A percentile compares a stretch with the other conserved stretches of the same genome.
phyloP scores from a whole-genome alignment of 129 eudicot genomes.

The Apium graveolens region DNA sequence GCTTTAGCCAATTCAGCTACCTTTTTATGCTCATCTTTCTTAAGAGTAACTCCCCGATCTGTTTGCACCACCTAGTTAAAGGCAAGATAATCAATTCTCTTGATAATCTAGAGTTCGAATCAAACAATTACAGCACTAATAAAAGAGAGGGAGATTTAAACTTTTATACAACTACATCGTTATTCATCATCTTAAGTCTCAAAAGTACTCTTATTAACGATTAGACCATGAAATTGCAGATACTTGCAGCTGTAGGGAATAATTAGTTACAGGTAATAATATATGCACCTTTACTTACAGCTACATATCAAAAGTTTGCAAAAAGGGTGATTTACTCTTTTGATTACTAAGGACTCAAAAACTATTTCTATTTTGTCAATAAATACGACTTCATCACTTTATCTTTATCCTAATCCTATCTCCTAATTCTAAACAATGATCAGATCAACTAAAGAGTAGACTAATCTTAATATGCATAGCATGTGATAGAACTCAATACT shows the following conservation, averaged over 20 bases:
- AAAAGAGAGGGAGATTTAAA: neutral
- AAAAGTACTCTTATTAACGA: neutral
- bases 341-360: neutral
- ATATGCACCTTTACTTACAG: neutral
- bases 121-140: neutral
- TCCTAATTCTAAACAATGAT: neutral
- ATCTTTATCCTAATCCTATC: neutral
- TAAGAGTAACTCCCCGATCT: constrained; percentile 77
- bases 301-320: neutral
- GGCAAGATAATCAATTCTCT: neutral
- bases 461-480: too few relatives aligned
- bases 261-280: neutral
- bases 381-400: neutral
- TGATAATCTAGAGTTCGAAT: neutral
- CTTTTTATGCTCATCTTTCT: constrained; percentile 56
- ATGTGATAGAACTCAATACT: too few relatives aligned
- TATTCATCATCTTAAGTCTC: neutral
- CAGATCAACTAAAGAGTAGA: neutral
- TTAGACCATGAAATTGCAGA: neutral
- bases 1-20: constrained; percentile 73
- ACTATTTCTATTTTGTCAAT: neutral
- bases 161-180: neutral
- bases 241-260: neutral
- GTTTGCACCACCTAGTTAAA: constrained; percentile 62
- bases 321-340: neutral